Evolutionary conservation across 768 basidiomycete species (phyloP).

Genomic region (Saitozyma podzolica): DNA sequence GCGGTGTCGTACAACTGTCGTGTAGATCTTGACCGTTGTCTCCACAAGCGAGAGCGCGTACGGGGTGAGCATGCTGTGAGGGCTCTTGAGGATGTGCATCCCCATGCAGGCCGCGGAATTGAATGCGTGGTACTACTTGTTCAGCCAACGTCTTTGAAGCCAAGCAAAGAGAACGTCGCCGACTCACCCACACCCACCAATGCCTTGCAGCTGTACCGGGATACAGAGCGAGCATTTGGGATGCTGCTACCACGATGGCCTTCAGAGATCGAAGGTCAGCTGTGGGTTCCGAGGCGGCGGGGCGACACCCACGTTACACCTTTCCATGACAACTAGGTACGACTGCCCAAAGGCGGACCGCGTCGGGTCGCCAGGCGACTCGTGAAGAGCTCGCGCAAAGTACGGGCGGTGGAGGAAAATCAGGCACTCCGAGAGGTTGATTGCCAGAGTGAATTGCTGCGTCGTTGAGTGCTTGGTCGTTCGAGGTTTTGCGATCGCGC

Average conservation of each 20-base stretch:
- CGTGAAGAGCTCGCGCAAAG: conserved; percentile 25
- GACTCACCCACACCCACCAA: conserved; percentile 31
- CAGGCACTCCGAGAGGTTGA: conserved; percentile 27
- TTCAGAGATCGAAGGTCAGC: background rate
- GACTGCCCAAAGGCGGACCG: conserved; percentile 18
- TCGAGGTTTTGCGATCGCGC: no score
- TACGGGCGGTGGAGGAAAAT: conserved; percentile 29
- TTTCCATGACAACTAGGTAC: conserved; percentile 23
- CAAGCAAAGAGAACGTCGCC: background rate
- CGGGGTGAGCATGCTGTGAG: conserved; percentile 19
- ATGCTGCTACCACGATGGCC: conserved; percentile 25
- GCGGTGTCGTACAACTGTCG: conserved; percentile 15
- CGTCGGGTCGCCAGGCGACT: conserved; percentile 23
- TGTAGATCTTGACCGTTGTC: conserved; percentile 18
- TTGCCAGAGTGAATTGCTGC: conserved; percentile 21
- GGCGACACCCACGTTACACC: conserved; percentile 25
- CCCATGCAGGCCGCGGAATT: conserved; percentile 34
- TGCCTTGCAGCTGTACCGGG: conserved; percentile 21
- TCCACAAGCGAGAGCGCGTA: conserved; percentile 25
- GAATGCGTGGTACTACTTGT: conserved; percentile 32
- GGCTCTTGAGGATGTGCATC: conserved; percentile 23
- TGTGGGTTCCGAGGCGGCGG: background rate
- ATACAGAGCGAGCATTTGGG: conserved; percentile 14
- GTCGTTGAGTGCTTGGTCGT: no score
- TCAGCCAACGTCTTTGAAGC: no score